Conservation (phyloP, 176 grass and related monocot species). For the Raddia guianensis region DNA sequence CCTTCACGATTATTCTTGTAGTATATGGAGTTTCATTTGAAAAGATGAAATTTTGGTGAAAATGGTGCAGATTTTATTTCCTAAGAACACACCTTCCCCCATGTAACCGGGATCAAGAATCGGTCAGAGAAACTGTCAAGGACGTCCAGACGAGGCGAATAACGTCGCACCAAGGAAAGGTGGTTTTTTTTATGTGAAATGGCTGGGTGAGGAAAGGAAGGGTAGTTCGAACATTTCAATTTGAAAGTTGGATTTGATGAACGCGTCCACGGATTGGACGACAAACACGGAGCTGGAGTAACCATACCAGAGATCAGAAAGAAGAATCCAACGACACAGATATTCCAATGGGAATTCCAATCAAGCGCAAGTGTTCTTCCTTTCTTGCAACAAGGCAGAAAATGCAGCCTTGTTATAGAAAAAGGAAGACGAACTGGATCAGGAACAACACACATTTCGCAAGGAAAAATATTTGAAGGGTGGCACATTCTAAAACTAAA, state of each 20-base stretch:
- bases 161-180: neutral
- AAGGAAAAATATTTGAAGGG: neutral
- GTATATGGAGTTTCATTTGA: neutral
- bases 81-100: neutral
- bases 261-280: neutral
- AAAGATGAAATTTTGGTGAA: neutral
- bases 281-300: neutral
- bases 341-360: neutral
- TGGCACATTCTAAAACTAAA: neutral
- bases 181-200: neutral
- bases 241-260: conserved; percentile 1
- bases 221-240: neutral
- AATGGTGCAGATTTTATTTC: conserved; percentile 1
- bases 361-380: neutral
- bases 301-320: conserved; percentile 12
- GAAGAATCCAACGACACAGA: neutral
- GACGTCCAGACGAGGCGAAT: neutral
- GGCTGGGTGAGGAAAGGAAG: neutral
- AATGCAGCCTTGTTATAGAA: neutral
- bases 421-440: neutral
- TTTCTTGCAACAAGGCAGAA: neutral
- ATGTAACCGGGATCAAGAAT: neutral
- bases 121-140: neutral
- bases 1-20: neutral
- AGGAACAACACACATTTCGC: neutral